Evolutionary conservation across 2,329 filamentous ascomycete species (phyloP).

Genomic region (Bipolaris gigantea): DNA sequence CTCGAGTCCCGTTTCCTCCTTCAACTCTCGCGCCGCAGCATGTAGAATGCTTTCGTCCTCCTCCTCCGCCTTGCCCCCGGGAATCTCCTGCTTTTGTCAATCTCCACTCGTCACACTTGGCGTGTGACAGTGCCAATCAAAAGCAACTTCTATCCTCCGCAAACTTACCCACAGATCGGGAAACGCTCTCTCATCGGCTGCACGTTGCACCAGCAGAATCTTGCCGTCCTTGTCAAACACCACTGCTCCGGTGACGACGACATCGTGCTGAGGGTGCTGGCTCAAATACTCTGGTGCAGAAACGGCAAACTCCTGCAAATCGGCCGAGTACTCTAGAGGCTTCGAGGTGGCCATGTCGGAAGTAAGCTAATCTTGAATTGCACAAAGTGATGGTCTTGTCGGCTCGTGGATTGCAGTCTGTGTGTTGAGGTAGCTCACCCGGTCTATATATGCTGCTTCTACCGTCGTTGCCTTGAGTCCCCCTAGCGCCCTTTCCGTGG

Average conservation of each 20-base stretch:
- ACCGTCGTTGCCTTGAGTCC: constrained; percentile 1
- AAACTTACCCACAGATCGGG: constrained; percentile 38
- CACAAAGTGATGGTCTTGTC: background rate
- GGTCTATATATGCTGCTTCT: background rate
- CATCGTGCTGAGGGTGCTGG: constrained; percentile 31
- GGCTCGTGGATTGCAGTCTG: background rate
- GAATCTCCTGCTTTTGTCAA: constrained; percentile 50
- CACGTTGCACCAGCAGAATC: constrained; percentile 42
- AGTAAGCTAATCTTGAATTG: background rate
- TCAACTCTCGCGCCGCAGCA: constrained; percentile 53
- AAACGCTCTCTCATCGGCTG: constrained; percentile 40
- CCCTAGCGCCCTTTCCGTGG: background rate
- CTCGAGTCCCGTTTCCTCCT: constrained; percentile 56
- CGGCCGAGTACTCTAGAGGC: constrained; percentile 25
- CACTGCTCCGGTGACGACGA: constrained; percentile 34
- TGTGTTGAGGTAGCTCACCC: background rate
- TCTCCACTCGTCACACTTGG: background rate
- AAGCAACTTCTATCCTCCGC: background rate
- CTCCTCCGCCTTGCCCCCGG: constrained; percentile 54
- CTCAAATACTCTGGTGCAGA: constrained; percentile 31
- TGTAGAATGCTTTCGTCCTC: constrained; percentile 54
- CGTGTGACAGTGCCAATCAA: background rate
- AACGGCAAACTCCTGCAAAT: constrained; percentile 35
- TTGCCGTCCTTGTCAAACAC: constrained; percentile 39
- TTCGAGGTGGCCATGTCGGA: constrained; percentile 6